These are phyloP conservation scores for Prunella vulgaris DNA, from an alignment of 257 asterid species.

Conservation along the genomic window DNA sequence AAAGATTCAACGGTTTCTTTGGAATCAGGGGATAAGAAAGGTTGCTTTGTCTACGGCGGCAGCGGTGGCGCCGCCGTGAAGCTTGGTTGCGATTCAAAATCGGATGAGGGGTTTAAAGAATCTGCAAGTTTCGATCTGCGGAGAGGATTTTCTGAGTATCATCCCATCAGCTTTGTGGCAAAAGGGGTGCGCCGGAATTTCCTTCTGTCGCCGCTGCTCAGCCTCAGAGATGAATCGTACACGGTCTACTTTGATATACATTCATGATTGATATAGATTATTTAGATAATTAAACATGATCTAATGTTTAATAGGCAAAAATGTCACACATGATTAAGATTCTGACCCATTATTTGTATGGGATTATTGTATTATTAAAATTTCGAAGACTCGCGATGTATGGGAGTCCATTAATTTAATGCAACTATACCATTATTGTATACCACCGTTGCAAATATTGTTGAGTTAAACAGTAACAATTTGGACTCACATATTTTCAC, in stretches of 20 bases:
- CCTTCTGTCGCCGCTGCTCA: conserved; percentile 55
- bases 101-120: conserved; percentile 34
- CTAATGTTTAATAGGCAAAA: no score
- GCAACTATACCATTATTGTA: no score
- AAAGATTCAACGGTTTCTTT: conserved; percentile 41
- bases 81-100: conserved; percentile 41
- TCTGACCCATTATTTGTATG: not conserved
- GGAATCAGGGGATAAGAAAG: conserved; percentile 44
- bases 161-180: conserved; percentile 78
- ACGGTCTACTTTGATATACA: conserved; percentile 61
- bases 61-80: conserved; percentile 25
- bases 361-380: not conserved
- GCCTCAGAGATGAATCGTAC: conserved; percentile 80
- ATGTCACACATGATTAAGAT: not conserved
- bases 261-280: not conserved
- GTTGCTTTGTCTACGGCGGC: conserved; percentile 47
- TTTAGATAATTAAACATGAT: not conserved
- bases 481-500: no score
- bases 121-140: conserved; percentile 56
- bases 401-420: no score
- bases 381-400: no score
- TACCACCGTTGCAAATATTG: no score
- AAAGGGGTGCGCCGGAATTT: conserved; percentile 57
- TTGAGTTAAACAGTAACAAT: no score
- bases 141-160: conserved; percentile 54